Conservation (phyloP, 192 early-diverging fungal genomes). For the Coemansia sp. region DNA sequence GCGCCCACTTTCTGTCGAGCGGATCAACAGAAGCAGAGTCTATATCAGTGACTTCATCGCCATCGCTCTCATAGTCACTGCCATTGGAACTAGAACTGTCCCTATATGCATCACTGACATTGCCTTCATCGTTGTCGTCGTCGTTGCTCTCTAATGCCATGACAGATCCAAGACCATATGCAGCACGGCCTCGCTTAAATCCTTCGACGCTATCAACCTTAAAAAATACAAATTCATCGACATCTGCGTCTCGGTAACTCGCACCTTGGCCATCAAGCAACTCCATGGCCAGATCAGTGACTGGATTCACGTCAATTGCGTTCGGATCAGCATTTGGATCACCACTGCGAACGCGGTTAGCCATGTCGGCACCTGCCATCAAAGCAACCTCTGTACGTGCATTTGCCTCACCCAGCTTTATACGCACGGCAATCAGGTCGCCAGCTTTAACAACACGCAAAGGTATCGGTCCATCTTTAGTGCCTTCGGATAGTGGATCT, state of each 20-base stretch:
- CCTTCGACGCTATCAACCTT: conserved; percentile 37
- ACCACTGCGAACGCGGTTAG: conserved; percentile 14
- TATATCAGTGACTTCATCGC: not conserved
- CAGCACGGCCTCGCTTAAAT: conserved; percentile 14
- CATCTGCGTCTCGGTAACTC: not conserved
- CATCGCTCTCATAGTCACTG: conserved; percentile 1
- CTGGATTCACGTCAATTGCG: conserved; percentile 24
- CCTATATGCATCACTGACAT: conserved; percentile 11
- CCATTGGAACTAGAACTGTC: not conserved
- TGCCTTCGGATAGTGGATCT: no score
- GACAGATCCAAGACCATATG: conserved; percentile 2
- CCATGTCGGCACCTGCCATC: conserved; percentile 23
- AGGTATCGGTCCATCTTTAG: not conserved
- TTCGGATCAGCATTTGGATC: conserved; percentile 7
- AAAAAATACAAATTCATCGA: conserved; percentile 38
- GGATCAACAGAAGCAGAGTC: not conserved
- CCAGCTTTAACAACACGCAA: conserved; percentile 37
- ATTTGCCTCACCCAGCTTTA: conserved; percentile 29
- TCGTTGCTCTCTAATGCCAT: conserved; percentile 2
- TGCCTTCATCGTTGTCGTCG: conserved; percentile 8
- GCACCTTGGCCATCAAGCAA: not conserved
- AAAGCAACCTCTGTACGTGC: conserved; percentile 32
- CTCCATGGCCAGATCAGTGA: conserved; percentile 20
- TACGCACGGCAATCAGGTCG: conserved; percentile 41
- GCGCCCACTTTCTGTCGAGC: conserved; percentile 22